Percentiles rank a stretch among this genome's conserved stretches.
phyloP scores from a whole-genome alignment of 257 asterid species.

The Phtheirospermum japonicum region DNA sequence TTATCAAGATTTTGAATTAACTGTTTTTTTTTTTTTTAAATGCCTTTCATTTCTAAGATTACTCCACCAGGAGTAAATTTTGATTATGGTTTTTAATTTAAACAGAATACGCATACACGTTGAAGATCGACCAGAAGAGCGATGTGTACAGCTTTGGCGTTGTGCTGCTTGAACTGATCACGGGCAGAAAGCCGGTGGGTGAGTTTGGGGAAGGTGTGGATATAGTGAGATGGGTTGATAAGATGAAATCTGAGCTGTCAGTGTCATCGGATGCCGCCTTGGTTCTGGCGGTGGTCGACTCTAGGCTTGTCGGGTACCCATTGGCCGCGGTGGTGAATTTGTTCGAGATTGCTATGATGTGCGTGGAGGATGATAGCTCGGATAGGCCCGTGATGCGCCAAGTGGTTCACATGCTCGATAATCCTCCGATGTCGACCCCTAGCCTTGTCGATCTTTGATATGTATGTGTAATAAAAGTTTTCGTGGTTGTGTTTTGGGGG shows the following conservation, averaged over 20 bases:
- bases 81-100: background rate
- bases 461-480: background rate
- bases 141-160: constrained; percentile 95
- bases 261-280: constrained; percentile 38
- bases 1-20: no score
- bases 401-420: constrained; percentile 59
- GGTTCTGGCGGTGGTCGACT: constrained; percentile 61
- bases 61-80: background rate
- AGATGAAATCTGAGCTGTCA: constrained; percentile 40
- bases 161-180: constrained; percentile 67
- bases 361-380: constrained; percentile 75
- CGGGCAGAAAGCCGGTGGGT: constrained; percentile 79
- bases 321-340: constrained; percentile 39
- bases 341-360: constrained; percentile 73
- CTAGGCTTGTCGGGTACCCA: constrained; percentile 55
- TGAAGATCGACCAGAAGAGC: constrained; percentile 75
- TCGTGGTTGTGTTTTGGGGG: background rate
- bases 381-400: constrained; percentile 70
- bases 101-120: constrained; percentile 84
- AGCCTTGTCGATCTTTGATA: background rate
- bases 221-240: constrained; percentile 68
- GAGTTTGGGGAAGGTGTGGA: constrained; percentile 92
- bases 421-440: background rate
- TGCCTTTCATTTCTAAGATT: no score
- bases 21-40: no score